These are phyloP conservation scores for Fomitopsis serialis DNA, from an alignment of 768 basidiomycete species.

Conservation along the genomic window DNA sequence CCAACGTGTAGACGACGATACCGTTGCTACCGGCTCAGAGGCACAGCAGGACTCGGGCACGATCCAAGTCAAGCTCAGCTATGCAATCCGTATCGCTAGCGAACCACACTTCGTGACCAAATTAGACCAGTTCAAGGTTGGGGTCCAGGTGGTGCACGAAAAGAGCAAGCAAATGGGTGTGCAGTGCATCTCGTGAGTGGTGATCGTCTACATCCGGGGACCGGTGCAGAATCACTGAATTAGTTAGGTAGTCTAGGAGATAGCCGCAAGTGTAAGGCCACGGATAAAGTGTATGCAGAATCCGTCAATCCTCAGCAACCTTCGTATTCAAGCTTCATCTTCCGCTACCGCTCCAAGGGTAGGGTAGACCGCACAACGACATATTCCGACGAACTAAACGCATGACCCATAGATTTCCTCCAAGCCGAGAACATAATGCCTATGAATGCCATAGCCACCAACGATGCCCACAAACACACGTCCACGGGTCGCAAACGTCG, in stretches of 20 bases:
- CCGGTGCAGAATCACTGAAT: not conserved
- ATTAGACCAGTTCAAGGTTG: not conserved
- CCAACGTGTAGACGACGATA: conserved; percentile 3
- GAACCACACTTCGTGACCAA: not conserved
- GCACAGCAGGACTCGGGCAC: conserved; percentile 1
- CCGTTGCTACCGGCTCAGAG: not conserved
- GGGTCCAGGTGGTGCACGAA: conserved; percentile 13
- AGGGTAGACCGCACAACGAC: not conserved
- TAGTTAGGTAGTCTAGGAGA: conserved; percentile 5
- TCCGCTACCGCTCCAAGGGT: conserved; percentile 10
- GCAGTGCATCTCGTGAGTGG: conserved; percentile 12
- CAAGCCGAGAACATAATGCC: conserved; percentile 12
- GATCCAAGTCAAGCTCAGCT: conserved; percentile 3
- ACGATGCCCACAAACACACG: not conserved
- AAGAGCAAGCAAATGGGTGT: conserved; percentile 9
- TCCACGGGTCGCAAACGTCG: not conserved
- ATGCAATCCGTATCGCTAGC: not conserved
- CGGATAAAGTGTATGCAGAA: not conserved
- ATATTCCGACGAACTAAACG: not conserved
- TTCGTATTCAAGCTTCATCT: conserved; percentile 1
- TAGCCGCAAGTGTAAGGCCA: not conserved
- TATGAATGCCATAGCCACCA: not conserved
- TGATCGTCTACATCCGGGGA: not conserved
- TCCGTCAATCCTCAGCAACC: conserved; percentile 2
- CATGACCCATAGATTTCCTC: conserved; percentile 1